Base-by-base conservation (phyloP, 1,284 basidiomycete genomes). In the Kwoniella shivajii region DNA sequence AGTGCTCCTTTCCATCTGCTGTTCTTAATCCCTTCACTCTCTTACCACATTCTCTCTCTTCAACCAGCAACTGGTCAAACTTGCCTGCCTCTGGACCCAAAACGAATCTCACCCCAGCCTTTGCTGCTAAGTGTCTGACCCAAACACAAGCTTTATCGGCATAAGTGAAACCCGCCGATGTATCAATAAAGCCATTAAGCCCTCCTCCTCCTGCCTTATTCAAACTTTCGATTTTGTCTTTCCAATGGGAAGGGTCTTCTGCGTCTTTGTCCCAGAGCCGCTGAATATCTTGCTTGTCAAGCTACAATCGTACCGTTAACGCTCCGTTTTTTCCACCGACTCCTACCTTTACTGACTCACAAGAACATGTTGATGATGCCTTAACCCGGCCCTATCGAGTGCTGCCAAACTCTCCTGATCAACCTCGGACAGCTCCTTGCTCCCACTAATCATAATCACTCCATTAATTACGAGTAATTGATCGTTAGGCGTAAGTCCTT, bases 131-230 rank as follows among this genome's bases (percentile, higher is more conserved):
- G 37, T 63, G 61, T 18, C 61, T 37, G 16, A 58, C 65, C 54
- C 54, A 67, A 0, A 58, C 43, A 51, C 65, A 67, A 10, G 63
- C 57, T 50, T 62, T 64, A 55, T 67, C 65, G 3, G 65, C 65
- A 9, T 51, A 22, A 9, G 60, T 67, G 48, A 63, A 63, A 6
- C 65, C 65, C 4, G 60, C 65, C 22, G 59, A 54, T 22, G 54
- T 65, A 41, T 67, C 65, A 52, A 67, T 49, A 52, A 59, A 61
- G 3, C 60, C 56, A 16, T 60, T 46, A 4, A 58, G 41, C 7
- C 41, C 34, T 7, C 48, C 43, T 31, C 20, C 44, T 37, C 33
- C 27, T 26, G 52, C 42, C n/a, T 60, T 48, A 6, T 34, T 27
- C 7, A 56, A 46, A 13, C 48, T 31, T 4, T 47, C 3, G 4